Evolutionary conservation across 2,329 filamentous ascomycete genomes (phyloP).

Genomic region (Lasiodiplodia sp.): DNA sequence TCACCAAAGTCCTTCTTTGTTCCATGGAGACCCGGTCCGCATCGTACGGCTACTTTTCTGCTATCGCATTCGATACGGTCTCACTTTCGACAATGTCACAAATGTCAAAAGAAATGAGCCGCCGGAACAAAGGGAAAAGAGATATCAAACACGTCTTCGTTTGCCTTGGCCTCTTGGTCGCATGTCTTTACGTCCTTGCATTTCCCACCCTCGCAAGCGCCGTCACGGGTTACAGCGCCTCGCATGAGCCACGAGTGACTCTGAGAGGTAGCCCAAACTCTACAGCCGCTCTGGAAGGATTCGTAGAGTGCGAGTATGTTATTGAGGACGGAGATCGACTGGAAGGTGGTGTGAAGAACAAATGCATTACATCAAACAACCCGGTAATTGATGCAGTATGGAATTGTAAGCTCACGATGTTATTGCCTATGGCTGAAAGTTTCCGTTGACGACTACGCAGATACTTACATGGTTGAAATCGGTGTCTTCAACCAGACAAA

Average conservation of each 20-base stretch:
- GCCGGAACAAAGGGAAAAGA: neutral
- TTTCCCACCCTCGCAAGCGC: conserved; percentile 1
- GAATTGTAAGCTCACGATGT: neutral
- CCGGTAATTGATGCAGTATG: neutral
- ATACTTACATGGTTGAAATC: neutral
- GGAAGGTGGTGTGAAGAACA: neutral
- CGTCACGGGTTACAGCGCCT: neutral
- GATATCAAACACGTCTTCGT: neutral
- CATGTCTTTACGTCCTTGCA: neutral
- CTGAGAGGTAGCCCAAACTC: neutral
- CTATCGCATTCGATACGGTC: neutral
- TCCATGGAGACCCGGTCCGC: neutral
- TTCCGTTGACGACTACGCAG: too few species aligned
- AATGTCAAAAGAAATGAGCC: neutral
- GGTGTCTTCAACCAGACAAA: too few species aligned
- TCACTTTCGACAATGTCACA: neutral
- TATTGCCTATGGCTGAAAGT: too few species aligned
- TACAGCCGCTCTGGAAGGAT: neutral
- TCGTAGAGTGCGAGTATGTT: neutral
- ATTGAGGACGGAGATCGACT: neutral
- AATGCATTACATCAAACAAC: too few species aligned
- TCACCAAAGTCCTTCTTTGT: neutral
- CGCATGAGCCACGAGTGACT: neutral
- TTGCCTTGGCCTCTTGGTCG: neutral
- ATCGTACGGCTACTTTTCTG: neutral